These are phyloP conservation scores for Bertia moriformis DNA, from an alignment of 2,329 filamentous ascomycete genomes.

Conservation along the genomic window DNA sequence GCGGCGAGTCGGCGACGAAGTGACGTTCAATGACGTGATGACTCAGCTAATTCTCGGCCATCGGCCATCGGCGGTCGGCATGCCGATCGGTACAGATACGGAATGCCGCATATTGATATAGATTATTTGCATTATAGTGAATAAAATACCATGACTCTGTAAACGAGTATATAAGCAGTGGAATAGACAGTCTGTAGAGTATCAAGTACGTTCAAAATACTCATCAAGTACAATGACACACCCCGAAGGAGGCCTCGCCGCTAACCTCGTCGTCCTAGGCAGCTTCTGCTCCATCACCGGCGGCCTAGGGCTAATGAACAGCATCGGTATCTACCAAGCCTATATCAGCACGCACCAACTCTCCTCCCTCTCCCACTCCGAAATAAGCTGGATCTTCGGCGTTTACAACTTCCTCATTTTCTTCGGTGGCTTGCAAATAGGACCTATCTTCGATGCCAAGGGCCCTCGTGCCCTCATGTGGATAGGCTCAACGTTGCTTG, in stretches of 20 bases:
- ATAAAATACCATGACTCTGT: too few relatives aligned
- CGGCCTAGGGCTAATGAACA: conserved; percentile 21
- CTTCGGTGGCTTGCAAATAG: conserved; percentile 12
- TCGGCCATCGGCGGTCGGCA: too few relatives aligned
- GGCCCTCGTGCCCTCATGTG: conserved; percentile 10
- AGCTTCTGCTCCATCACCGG: conserved; percentile 15
- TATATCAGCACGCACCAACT: conserved; percentile 4
- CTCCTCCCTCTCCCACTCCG: background rate
- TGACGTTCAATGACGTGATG: too few relatives aligned
- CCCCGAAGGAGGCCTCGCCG: conserved; percentile 19
- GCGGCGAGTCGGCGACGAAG: too few relatives aligned
- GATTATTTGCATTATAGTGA: too few relatives aligned
- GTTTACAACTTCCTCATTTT: conserved; percentile 13
- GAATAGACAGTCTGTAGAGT: too few relatives aligned
- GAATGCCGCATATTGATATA: too few relatives aligned
- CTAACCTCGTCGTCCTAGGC: conserved; percentile 22
- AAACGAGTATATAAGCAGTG: too few relatives aligned
- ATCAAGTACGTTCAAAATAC: too few relatives aligned
- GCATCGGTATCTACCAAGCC: conserved; percentile 9
- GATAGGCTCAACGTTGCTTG: conserved; percentile 7
- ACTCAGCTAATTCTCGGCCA: too few relatives aligned
- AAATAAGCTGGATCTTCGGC: conserved; percentile 13
- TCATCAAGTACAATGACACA: conserved; percentile 5
- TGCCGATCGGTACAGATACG: too few relatives aligned
- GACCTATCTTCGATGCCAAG: conserved; percentile 14